phyloP scores from a whole-genome alignment of 306 rosid genomes.

The Cajanus cajan region DNA sequence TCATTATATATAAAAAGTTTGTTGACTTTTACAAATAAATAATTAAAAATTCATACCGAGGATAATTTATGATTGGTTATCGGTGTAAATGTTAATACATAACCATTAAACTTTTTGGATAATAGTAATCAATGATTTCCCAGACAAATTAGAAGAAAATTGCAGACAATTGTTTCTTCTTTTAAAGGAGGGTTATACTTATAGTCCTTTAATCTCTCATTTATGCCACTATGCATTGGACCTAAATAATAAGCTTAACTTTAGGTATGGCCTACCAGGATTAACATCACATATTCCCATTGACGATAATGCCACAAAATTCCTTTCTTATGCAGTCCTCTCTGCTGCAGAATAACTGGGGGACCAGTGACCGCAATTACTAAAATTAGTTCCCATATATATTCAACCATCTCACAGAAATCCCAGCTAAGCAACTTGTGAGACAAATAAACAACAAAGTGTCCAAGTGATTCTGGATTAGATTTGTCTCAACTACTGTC shows the following conservation, averaged over 20 bases:
- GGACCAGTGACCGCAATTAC: constrained; percentile 29
- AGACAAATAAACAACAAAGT: constrained; percentile 40
- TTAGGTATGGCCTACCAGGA: constrained; percentile 48
- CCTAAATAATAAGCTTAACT: constrained; percentile 43
- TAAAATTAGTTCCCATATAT: constrained; percentile 8
- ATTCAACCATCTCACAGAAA: constrained; percentile 18
- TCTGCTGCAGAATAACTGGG: constrained; percentile 28
- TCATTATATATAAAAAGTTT: too few relatives aligned
- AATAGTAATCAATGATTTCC: constrained; percentile 25
- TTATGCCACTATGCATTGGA: constrained; percentile 43
- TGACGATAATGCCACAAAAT: constrained; percentile 44
- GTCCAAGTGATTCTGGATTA: constrained; percentile 49
- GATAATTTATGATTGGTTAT: too few relatives aligned
- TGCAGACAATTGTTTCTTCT: not conserved
- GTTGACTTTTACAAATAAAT: too few relatives aligned
- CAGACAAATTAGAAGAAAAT: not conserved
- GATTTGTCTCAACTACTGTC: constrained; percentile 61
- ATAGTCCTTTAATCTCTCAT: constrained; percentile 28
- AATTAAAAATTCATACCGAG: too few relatives aligned
- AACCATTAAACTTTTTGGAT: too few relatives aligned
- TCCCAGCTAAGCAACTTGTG: constrained; percentile 48
- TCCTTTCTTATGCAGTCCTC: constrained; percentile 32
- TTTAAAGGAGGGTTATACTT: not conserved
- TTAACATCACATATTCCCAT: constrained; percentile 38
- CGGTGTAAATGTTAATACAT: too few relatives aligned